phyloP scores from a whole-genome alignment of 148 eudicot genomes.

The Oxyria digyna region DNA sequence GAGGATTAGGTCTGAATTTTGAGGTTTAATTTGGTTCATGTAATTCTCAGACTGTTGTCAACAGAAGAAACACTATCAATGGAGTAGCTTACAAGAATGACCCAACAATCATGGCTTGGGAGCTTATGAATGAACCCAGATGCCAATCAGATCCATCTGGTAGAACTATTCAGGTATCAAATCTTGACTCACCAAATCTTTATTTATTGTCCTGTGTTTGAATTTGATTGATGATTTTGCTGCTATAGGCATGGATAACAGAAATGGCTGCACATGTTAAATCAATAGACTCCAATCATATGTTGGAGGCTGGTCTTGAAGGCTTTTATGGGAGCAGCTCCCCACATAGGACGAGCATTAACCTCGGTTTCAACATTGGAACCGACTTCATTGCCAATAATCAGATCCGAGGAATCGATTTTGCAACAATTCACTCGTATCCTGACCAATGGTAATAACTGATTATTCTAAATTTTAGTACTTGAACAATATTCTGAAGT shows the following conservation, averaged over 20 bases:
- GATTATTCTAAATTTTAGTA: too few relatives aligned
- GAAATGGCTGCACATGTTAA: slow-evolving; percentile 94
- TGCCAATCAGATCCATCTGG: slow-evolving; percentile 94
- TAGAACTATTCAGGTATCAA: slow-evolving; percentile 82
- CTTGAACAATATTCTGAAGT: too few relatives aligned
- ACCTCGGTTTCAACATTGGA: slow-evolving; percentile 60
- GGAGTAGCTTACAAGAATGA: slow-evolving; percentile 81
- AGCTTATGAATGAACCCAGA: slow-evolving; percentile 98
- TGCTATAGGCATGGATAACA: slow-evolving; percentile 61
- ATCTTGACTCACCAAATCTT: too few relatives aligned
- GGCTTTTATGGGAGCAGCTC: slow-evolving; percentile 75
- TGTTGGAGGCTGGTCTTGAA: slow-evolving; percentile 92
- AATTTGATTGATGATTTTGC: not conserved
- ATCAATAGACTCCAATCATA: slow-evolving; percentile 74
- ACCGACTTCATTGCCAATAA: slow-evolving; percentile 88
- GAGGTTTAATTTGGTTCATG: not conserved
- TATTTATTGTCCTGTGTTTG: too few relatives aligned
- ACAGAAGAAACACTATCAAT: slow-evolving; percentile 54
- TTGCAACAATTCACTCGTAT: slow-evolving; percentile 82
- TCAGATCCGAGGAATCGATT: slow-evolving; percentile 57
- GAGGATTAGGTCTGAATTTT: too few relatives aligned
- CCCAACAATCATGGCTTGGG: slow-evolving; percentile 99
- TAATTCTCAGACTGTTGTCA: slow-evolving; percentile 63
- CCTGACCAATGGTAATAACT: slow-evolving; percentile 77
- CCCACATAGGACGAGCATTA: slow-evolving; percentile 38